Percentiles rank a stretch among this genome's conserved stretches.
These are phyloP conservation scores for Trichophyton mentagrophytes DNA, from an alignment of 2,329 filamentous ascomycete genomes.

Conservation along the genomic window DNA sequence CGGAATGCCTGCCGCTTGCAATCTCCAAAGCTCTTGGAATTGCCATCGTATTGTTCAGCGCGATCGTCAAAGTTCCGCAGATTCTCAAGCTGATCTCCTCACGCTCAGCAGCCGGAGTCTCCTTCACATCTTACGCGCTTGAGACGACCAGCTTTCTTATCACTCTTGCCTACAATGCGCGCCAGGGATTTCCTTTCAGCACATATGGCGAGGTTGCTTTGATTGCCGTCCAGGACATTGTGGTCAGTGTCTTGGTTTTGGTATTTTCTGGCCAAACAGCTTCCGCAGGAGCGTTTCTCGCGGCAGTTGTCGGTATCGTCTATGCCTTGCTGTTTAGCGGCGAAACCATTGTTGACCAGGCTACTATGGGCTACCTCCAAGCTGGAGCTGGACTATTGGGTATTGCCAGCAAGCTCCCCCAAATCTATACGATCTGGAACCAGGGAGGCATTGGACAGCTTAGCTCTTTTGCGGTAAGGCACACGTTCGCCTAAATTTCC, in stretches of 20 bases:
- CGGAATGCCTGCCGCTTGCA: conserved; percentile 72
- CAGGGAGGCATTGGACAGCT: conserved; percentile 87
- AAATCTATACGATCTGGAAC: conserved; percentile 75
- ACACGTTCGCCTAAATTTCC: conserved; percentile 2
- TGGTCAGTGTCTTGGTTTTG: conserved; percentile 76
- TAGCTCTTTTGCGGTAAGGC: conserved; percentile 82
- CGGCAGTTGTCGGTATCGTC: conserved; percentile 55
- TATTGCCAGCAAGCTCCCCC: conserved; percentile 82
- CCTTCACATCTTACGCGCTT: conserved; percentile 81
- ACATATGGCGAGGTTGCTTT: conserved; percentile 92
- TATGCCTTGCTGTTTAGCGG: conserved; percentile 54
- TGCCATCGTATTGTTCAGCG: conserved; percentile 79
- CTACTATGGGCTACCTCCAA: conserved; percentile 61
- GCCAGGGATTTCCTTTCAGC: conserved; percentile 86
- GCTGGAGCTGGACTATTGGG: conserved; percentile 71
- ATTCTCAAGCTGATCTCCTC: conserved; percentile 81
- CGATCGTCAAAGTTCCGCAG: conserved; percentile 92
- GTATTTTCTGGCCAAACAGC: conserved; percentile 60
- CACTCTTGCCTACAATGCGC: conserved; percentile 79
- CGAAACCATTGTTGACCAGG: conserved; percentile 50
- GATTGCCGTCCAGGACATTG: conserved; percentile 83
- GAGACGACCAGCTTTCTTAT: conserved; percentile 83
- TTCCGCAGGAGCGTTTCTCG: conserved; percentile 65
- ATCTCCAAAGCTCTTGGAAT: conserved; percentile 88
- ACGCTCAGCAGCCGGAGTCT: conserved; percentile 68